phyloP scores from a whole-genome alignment of 1,284 basidiomycete species.

The Gomphus bonarii region DNA sequence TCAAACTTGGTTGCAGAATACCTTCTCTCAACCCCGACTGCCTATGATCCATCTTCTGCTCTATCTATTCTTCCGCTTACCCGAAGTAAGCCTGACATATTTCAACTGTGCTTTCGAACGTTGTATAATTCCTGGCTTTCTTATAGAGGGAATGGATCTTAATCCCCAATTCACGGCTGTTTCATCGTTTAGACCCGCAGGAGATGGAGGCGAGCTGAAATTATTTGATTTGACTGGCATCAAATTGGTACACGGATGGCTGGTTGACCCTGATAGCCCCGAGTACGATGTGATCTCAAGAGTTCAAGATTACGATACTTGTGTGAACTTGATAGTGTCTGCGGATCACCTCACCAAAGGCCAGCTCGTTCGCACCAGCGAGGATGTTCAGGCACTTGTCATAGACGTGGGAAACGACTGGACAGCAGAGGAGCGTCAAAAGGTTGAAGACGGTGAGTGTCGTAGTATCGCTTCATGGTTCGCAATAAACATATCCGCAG shows the following conservation, averaged over 20 bases:
- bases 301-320: conserved; percentile 56
- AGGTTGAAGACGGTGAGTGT: conserved; percentile 57
- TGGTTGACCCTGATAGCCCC: conserved; percentile 65
- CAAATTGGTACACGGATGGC: conserved; percentile 82
- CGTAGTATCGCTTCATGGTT: not conserved
- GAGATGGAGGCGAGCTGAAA: conserved; percentile 61
- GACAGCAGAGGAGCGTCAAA: conserved; percentile 41
- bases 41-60: conserved; percentile 66
- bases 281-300: conserved; percentile 47
- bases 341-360: conserved; percentile 66
- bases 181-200: conserved; percentile 55
- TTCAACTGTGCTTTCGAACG: not conserved
- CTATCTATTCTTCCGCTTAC: conserved; percentile 77
- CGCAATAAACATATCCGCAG: conserved; percentile 25
- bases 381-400: conserved; percentile 14
- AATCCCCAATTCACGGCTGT: conserved; percentile 70
- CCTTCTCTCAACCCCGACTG: conserved; percentile 49
- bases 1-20: conserved; percentile 77
- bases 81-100: conserved; percentile 45
- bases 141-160: conserved; percentile 71
- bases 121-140: conserved; percentile 8
- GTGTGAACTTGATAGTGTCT: conserved; percentile 63
- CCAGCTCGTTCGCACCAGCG: conserved; percentile 35
- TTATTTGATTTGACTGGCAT: conserved; percentile 80
- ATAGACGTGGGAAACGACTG: conserved; percentile 16